These are phyloP conservation scores for Paralagenidium karlingii DNA, from an alignment of 352 stramenopile genomes.

Conservation along the genomic window DNA sequence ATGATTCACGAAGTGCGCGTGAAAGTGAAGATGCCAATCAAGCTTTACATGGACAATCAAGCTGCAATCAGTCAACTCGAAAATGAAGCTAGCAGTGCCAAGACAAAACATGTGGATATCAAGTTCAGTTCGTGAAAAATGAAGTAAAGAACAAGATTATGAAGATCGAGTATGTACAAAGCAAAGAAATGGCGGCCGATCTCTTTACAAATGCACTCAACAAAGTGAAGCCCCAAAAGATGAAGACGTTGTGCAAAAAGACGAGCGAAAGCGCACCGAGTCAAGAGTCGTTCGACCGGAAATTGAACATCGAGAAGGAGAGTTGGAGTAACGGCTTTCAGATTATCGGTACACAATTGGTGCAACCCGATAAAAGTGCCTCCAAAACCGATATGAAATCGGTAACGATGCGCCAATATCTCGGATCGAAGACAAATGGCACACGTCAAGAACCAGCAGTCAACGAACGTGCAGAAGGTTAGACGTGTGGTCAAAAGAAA, in stretches of 20 bases:
- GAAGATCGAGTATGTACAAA: neutral
- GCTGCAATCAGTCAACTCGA: constrained; percentile 6
- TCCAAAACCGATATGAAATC: too few species aligned
- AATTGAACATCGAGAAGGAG: too few species aligned
- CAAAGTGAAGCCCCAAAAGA: neutral
- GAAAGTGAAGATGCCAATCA: neutral
- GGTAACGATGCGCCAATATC: too few species aligned
- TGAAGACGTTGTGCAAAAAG: neutral
- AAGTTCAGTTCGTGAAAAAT: neutral
- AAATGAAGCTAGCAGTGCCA: constrained; percentile 1
- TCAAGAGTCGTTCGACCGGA: too few species aligned
- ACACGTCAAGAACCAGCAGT: too few species aligned
- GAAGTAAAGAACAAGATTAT: neutral
- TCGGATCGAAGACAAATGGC: too few species aligned
- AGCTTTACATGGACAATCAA: constrained; percentile 7
- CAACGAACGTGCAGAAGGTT: too few species aligned
- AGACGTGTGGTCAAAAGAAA: too few species aligned
- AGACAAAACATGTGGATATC: constrained; percentile 8
- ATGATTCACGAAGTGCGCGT: constrained; percentile 3
- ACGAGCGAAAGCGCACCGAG: too few species aligned
- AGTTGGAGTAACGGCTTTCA: too few species aligned
- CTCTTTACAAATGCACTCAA: neutral
- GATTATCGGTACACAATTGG: too few species aligned
- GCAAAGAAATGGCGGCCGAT: neutral
- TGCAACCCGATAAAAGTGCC: too few species aligned